phyloP scores from a whole-genome alignment of 2,329 filamentous ascomycete genomes.

The Sporothrix phasma region DNA sequence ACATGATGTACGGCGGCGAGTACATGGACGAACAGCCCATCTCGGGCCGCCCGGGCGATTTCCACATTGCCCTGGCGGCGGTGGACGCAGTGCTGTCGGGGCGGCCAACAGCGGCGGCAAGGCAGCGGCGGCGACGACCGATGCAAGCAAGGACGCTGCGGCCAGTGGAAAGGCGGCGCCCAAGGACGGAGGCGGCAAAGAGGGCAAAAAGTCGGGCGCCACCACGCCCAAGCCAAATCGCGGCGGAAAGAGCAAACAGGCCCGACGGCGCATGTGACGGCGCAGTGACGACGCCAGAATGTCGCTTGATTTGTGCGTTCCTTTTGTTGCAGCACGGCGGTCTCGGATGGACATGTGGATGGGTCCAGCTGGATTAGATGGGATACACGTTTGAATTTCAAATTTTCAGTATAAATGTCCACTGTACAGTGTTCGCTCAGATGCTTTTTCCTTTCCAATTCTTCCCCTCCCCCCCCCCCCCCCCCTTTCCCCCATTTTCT shows the following conservation, averaged over 20 bases:
- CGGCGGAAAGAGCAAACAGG: constrained; percentile 40
- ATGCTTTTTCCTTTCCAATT: no score
- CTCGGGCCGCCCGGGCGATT: constrained; percentile 54
- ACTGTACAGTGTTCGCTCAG: no score
- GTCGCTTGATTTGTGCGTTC: no score
- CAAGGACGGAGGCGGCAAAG: constrained; percentile 37
- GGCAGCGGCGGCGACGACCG: neutral
- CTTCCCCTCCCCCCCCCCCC: no score
- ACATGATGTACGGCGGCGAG: constrained; percentile 50
- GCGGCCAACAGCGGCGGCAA: constrained; percentile 18
- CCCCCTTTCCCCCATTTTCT: no score
- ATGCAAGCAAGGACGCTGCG: constrained; percentile 28
- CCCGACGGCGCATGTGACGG: neutral
- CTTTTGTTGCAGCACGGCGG: no score
- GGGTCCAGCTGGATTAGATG: no score
- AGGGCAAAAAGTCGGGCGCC: constrained; percentile 28
- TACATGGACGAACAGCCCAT: constrained; percentile 61
- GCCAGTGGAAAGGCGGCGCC: constrained; percentile 28
- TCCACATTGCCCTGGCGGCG: constrained; percentile 52
- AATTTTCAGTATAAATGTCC: no score
- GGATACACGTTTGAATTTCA: no score
- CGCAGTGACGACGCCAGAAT: no score
- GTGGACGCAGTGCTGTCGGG: constrained; percentile 32
- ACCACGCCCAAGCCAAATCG: constrained; percentile 34
- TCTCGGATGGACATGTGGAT: no score